Base-by-base conservation (phyloP, 2,329 filamentous ascomycete genomes). In the Talaromyces pinophilus region DNA sequence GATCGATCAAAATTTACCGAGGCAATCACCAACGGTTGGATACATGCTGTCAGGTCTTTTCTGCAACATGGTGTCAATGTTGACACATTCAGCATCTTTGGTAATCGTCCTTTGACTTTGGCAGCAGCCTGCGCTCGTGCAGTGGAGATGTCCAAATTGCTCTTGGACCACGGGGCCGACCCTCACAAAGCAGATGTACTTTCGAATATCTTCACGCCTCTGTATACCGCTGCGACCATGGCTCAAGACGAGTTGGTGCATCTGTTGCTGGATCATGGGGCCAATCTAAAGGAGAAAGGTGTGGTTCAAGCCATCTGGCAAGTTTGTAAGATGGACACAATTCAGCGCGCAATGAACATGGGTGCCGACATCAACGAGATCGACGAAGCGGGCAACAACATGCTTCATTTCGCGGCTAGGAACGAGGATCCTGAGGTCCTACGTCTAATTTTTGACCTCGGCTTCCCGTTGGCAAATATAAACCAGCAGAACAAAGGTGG, bases 121-220 rank as follows among this genome's bases (percentile, higher is more conserved):
- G 65, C 65, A 54, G 48, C 52, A 13, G 11, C 7, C 22, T 66
- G 50, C n/a, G 8, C 17, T n/a, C 10, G 35, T 48, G 22, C 44
- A 17, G 17, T 59, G 22, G 61, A 25, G 38, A 67, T 67, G 65
- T 35, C 52, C 52, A 5, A 64, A 42, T 28, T 67, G 22, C 46
- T 67, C 19, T 50, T 67, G 44, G 19, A 46, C 17, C 22, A 57
- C 19, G 65, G 65, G 4, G 35, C 65, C 8, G 28, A 64, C 44
- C 65, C 55, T 33, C 54, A 17, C 5, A 52, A 52, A 52, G n/a
- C 35, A 35, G 40, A 55, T 25, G 3, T 62, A n/a, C 17, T 38
- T 33, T 19, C 19, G 7, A 5, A 10, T 2, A 46, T 44, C 11
- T 40, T 35, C 22, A 61, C 42, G 6, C 57, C 63, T 46, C 4